Percentiles rank a stretch among this genome's conserved stretches.
Conservation (phyloP, 169 alveolate genomes). For the Babesia divergens region DNA sequence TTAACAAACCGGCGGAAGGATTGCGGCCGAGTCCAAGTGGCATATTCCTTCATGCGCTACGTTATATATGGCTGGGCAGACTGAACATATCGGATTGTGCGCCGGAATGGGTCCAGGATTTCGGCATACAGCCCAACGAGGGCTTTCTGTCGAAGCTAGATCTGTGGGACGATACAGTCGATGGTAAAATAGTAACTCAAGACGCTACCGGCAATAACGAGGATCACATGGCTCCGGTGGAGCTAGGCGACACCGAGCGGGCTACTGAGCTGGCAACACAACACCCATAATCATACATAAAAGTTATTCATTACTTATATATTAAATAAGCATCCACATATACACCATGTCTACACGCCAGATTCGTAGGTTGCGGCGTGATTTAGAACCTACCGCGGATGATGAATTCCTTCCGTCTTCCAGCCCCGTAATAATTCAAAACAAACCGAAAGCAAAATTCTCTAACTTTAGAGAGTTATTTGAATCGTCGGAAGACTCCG, state of each 20-base stretch:
- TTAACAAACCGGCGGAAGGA: slow-evolving; percentile 4
- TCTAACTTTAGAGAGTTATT: neutral
- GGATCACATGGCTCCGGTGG: too few species aligned
- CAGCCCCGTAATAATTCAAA: neutral
- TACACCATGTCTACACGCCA: slow-evolving; percentile 55
- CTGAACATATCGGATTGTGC: slow-evolving; percentile 30
- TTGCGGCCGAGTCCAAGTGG: slow-evolving; percentile 65
- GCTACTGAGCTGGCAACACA: too few species aligned
- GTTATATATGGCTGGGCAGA: slow-evolving; percentile 65
- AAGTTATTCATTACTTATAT: too few species aligned
- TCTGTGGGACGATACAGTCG: too few species aligned
- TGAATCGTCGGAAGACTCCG: slow-evolving; percentile 4
- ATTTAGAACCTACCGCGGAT: slow-evolving; percentile 1
- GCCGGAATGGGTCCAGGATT: slow-evolving; percentile 53
- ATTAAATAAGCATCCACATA: too few species aligned
- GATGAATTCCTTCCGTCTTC: neutral
- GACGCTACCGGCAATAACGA: too few species aligned
- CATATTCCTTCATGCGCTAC: slow-evolving; percentile 71
- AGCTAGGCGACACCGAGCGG: too few species aligned
- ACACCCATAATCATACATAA: too few species aligned
- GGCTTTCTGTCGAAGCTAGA: neutral
- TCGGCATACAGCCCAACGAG: neutral
- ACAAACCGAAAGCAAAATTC: neutral
- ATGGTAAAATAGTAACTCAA: too few species aligned
- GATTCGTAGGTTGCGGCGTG: slow-evolving; percentile 40